Base-by-base conservation (phyloP, 75 land plant genomes). In the Adiantum capillusveneris region DNA sequence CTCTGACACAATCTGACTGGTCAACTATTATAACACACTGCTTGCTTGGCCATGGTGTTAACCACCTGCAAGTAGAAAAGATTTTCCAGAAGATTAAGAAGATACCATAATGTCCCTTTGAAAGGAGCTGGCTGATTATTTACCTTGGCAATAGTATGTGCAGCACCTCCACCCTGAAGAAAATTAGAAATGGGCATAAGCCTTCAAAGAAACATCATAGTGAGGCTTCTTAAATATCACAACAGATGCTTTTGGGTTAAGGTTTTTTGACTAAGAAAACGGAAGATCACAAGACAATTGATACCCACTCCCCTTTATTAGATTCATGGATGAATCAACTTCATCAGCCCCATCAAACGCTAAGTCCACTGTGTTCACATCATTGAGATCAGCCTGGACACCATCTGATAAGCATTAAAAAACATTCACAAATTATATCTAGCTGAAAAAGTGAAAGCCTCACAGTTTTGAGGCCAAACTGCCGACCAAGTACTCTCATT, bases 61-160 rank as follows among this genome's bases (percentile, higher is more conserved):
- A 79, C 75, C 37, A 79, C 67, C 79, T 76, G 79, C 20, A 42
- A 18, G 11, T 20, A 48, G 6, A 18, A 19, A 48, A 16, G n/a
- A n/a, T n/a, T n/a, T n/a, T n/a, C n/a, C n/a, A n/a, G n/a, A n/a
- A n/a, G n/a, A n/a, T n/a, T n/a, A n/a, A n/a, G n/a, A n/a, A n/a
- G n/a, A n/a, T n/a, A n/a, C n/a, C n/a, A n/a, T n/a, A n/a, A n/a
- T n/a, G n/a, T n/a, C n/a, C n/a, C n/a, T n/a, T n/a, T n/a, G n/a
- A n/a, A n/a, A n/a, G n/a, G n/a, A n/a, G n/a, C n/a, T n/a, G n/a
- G n/a, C n/a, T n/a, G n/a, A n/a, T n/a, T 62, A 17, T 19, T 53
- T 60, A 76, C 79, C 80, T 79, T 79, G 24, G 75, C 76, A 75
- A 76, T 76, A 36, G 82, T 79, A 79, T 79, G 82, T 20, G 80